Percentiles rank a stretch among this genome's conserved stretches.
These are phyloP conservation scores for Chlamydomonas asymmetrica DNA, from an alignment of 139 green algal species.

Conservation along the genomic window DNA sequence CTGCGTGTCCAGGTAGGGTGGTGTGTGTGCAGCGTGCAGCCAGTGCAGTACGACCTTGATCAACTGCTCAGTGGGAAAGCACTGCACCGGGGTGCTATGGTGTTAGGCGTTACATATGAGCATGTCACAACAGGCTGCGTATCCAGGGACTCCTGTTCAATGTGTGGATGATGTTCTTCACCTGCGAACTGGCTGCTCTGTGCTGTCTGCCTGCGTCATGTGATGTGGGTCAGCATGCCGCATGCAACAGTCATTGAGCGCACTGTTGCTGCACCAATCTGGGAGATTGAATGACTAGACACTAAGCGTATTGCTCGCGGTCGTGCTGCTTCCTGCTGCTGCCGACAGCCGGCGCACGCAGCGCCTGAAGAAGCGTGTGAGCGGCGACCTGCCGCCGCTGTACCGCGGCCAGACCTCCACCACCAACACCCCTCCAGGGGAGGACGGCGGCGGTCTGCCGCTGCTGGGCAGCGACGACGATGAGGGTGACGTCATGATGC, in stretches of 20 bases:
- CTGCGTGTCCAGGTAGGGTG: background rate
- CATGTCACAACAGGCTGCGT: background rate
- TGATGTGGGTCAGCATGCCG: background rate
- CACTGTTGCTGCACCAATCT: background rate
- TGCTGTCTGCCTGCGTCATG: background rate
- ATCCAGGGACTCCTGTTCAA: background rate
- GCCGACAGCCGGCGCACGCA: slow-evolving; percentile 10
- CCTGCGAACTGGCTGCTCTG: background rate
- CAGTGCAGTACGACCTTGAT: background rate
- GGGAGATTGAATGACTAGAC: too few relatives aligned
- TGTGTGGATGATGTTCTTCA: too few relatives aligned
- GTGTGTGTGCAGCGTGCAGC: background rate
- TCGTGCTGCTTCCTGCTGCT: background rate
- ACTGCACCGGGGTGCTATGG: background rate
- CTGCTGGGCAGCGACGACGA: background rate
- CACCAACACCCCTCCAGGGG: too few relatives aligned
- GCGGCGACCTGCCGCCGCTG: background rate
- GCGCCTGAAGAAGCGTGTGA: slow-evolving; percentile 20
- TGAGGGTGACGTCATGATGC: slow-evolving; percentile 5
- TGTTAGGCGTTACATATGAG: background rate
- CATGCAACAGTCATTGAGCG: background rate
- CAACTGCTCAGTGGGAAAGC: background rate
- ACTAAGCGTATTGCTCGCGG: too few relatives aligned
- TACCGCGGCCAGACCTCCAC: background rate
- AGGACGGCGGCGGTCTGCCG: too few relatives aligned